These are phyloP conservation scores for Diaporthe sp. DNA, from an alignment of 2,329 filamentous ascomycete species.

Conservation along the genomic window DNA sequence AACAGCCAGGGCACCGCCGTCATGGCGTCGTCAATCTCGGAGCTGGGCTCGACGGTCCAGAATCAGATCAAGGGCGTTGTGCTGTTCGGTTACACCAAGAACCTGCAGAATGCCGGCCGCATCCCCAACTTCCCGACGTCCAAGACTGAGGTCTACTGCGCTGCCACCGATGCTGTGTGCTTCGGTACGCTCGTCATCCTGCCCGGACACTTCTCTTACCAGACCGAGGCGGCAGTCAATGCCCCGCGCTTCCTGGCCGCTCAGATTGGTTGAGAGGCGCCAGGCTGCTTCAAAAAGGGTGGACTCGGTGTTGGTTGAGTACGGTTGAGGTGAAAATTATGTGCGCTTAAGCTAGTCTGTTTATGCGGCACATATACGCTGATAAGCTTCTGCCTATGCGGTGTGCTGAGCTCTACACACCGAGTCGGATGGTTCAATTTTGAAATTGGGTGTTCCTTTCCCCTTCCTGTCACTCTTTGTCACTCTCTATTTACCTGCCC, in stretches of 20 bases:
- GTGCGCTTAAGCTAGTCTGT: too few relatives aligned
- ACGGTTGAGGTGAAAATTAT: neutral
- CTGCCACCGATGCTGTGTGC: slow-evolving; percentile 53
- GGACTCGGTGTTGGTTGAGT: too few relatives aligned
- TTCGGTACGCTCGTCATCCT: slow-evolving; percentile 53
- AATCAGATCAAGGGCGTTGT: slow-evolving; percentile 55
- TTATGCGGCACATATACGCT: neutral
- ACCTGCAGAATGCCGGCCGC: slow-evolving; percentile 55
- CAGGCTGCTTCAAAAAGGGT: neutral
- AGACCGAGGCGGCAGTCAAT: neutral
- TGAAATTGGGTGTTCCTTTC: neutral
- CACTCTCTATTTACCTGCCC: too few relatives aligned
- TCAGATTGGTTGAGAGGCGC: slow-evolving; percentile 1
- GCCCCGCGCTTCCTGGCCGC: slow-evolving; percentile 12
- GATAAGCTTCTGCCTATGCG: too few relatives aligned
- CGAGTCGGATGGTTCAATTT: neutral
- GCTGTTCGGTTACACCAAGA: slow-evolving; percentile 60
- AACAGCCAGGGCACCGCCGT: slow-evolving; percentile 60
- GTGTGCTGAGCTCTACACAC: neutral
- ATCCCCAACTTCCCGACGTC: slow-evolving; percentile 55
- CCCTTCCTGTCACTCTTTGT: neutral
- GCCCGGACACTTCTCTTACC: slow-evolving; percentile 50
- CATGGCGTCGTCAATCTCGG: slow-evolving; percentile 55
- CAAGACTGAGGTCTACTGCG: slow-evolving; percentile 56
- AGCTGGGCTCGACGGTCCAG: slow-evolving; percentile 49